Evolutionary conservation across 257 asterid genomes (phyloP), one percentile per base, ranked within the genome.

Genomic region (Petunia axillaris): DNA sequence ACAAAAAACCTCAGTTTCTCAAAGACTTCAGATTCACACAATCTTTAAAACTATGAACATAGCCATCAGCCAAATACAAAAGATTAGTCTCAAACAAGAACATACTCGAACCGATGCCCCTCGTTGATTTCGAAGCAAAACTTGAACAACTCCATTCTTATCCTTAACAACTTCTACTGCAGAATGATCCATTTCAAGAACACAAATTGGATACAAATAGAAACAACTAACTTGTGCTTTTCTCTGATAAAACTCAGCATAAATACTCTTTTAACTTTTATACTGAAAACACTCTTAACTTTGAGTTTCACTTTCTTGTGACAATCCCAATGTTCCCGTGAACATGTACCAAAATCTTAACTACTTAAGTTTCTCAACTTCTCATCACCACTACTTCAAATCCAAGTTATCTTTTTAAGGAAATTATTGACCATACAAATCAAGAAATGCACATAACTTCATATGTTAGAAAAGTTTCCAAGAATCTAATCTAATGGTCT

Each of bases 51-150:
- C 8, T 59, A 41, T 15, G 50, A 46, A 7, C 68, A 1, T 41
- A 58, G 11, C 38, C 53, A 14, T 48, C 57, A 64, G 1, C n/a
- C 60, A 40, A 78, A 70, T 6, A 38, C 40, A 35, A 25, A 10
- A 70, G 0, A 63, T 43, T 2, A 43, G 73, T 75, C 86, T 35
- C 35, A 77, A 81, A 25, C 59, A 65, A 82, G 48, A 85, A 85
- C 94, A 73, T 10, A 94, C 98, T 96, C 85, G 80, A 4, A 85
- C 91, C 8, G 97, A 91, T 55, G 98, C 91, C 7, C 98, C 98
- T 0, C 94, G 86, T 11, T 88, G 93, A 80, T 87, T 93, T 25
- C 83, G 85, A 43, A 94, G 97, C 85, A 93, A 53, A 73, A 91
- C 89, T 52, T 91, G 95, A 10, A 85, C 83, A 74, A 85, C 64